Base-by-base conservation (phyloP, 164 flowering plant species). In the Pachysandra terminalis region DNA sequence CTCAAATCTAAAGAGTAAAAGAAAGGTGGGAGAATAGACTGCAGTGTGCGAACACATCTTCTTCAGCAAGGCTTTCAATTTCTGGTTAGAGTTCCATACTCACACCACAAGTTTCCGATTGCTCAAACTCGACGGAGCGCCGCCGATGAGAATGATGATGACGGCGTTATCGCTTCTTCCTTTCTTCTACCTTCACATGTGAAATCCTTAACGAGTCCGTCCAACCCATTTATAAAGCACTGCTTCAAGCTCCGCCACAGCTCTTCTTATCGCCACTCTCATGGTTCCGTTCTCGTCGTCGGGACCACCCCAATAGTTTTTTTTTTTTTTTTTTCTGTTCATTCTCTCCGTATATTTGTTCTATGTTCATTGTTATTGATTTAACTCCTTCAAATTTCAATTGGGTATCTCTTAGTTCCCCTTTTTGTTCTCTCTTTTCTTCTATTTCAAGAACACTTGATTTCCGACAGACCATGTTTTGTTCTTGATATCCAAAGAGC, bases 161-260 rank as follows among this genome's bases (percentile, higher is more conserved):
- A 1, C 26, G 35, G 15, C 48, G 32, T 16, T 49, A 56, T 25
- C 23, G 48, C 28, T 28, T 15, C 56, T 17, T 59, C 63, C 9
- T 28, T 41, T 21, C 40, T 64, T 57, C 60, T 82, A 56, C 83
- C 82, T 24, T 54, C 77, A n/a, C 78, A 76, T 32, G 82, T 84
- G 19, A 74, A 85, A 26, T 60, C 73, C 52, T 86, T 90, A 51
- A 79, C 91, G 19, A 87, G 96, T 75, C 75, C 90, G 22, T 77
- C 98, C 0, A 94, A 94, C 81, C 88, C 96, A 16, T 88, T 94
- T 66, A 90, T 91, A 27, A 94, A 90, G 68, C 97, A 91, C 84
- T 87, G 97, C 68, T 57, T 88, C 71, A 94, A 91, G 86, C 96
- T 94, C 37, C 85, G 93, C 27, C 84, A 81, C 21, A 88, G 85